These are phyloP conservation scores for Bolboschoenoplectus hybrid DNA, from an alignment of 202 grass and related monocot species.

Conservation along the genomic window DNA sequence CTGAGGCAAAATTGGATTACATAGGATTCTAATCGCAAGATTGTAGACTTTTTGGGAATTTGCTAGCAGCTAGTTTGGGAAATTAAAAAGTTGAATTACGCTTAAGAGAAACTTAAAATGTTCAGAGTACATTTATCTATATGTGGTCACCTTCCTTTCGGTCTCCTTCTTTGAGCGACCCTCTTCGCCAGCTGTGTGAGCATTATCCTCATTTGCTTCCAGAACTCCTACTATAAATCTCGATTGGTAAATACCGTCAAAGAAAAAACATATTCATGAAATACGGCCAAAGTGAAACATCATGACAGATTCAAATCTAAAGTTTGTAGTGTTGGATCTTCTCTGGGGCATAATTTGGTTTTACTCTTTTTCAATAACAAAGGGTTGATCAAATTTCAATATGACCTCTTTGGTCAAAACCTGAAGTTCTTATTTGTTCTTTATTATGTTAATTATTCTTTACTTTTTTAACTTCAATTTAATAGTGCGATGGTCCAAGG, in stretches of 20 bases:
- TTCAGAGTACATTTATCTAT: conserved; percentile 5
- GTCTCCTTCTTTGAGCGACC: conserved; percentile 65
- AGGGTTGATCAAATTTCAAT: neutral
- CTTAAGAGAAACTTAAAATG: neutral
- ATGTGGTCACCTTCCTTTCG: conserved; percentile 62
- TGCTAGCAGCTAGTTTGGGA: neutral
- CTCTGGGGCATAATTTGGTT: neutral
- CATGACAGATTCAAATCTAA: neutral
- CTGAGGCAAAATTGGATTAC: neutral
- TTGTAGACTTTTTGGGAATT: neutral
- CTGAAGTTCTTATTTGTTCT: neutral
- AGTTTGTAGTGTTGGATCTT: neutral
- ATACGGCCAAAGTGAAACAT: conserved; percentile 7
- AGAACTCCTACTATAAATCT: conserved; percentile 41
- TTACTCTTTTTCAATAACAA: neutral
- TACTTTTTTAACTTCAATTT: neutral
- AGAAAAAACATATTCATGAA: neutral
- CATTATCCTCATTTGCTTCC: conserved; percentile 35
- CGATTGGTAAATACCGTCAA: neutral
- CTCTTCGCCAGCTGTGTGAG: conserved; percentile 48
- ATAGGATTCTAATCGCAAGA: neutral
- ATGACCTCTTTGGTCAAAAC: neutral
- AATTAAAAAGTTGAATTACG: conserved; percentile 5
- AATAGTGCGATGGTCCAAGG: neutral
- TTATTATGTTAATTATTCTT: neutral